Base-by-base conservation (phyloP, 192 early-diverging fungal species). In the Jimgerdemannia lactiflua region DNA sequence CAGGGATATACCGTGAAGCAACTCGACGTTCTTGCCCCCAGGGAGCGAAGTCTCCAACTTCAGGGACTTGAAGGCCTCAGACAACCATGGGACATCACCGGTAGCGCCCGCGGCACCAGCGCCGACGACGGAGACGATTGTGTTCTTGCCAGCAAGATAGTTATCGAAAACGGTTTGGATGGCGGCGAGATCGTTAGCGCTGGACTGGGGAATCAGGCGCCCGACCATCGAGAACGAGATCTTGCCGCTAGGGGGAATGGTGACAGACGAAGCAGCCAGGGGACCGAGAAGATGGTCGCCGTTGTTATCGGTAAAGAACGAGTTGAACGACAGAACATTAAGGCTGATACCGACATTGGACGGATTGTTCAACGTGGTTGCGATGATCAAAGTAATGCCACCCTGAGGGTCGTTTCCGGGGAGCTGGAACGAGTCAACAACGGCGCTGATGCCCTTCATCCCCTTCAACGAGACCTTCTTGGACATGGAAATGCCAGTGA, bases 351-450 rank as follows among this genome's bases (percentile, higher is more conserved):
- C 86, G 59, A 89, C 77, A 66, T 81, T 82, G 42, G 78, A 87
- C 20, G 89, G 89, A 81, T 88, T 91, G 18, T 84, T 88, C 69
- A 89, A 82, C 63, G 86, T 86, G 44, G 88, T 93, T n/a, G 84
- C 86, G 75, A 91, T 88, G 64, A 71, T 66, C 74, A 93, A 84
- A 71, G 82, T 87, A 78, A 93, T 91, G 72, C 85, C 91, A 69
- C 88, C 92, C 17, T 76, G 72, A 65, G 86, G 78, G 59, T 86
- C 85, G 65, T 89, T 84, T 18, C 81, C 75, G 42, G 89, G 89
- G 42, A 90, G 74, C 69, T 89, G 80, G 65, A 86, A 89, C 3
- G 74, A 72, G 20, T 77, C 65, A 42, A 86, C 83, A 75, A 43
- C 76, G 43, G 74, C 72, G 65, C 77, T 78, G 70, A 90, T 84